These are phyloP conservation scores for Paracorniculantispora psalliotae DNA, from an alignment of 2,329 filamentous ascomycete genomes.

Conservation along the genomic window DNA sequence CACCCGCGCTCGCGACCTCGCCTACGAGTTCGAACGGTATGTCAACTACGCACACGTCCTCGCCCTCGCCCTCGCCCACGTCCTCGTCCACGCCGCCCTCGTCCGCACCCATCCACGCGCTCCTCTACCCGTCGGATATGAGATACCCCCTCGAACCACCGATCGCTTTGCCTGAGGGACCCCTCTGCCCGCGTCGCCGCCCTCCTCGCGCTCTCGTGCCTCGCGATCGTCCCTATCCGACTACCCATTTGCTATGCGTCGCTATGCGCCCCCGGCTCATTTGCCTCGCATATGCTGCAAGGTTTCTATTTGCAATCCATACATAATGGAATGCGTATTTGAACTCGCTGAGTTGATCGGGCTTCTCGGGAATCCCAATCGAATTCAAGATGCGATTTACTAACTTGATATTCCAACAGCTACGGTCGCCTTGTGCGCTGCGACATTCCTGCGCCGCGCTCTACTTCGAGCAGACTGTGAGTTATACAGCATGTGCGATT, in stretches of 20 bases:
- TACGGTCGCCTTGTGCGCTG: constrained; percentile 97
- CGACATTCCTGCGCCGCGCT: constrained; percentile 94
- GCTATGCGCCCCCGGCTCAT: background rate
- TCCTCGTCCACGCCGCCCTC: constrained; percentile 39
- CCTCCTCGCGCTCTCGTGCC: constrained; percentile 1
- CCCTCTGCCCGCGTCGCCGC: constrained; percentile 20
- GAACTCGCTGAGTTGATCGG: constrained; percentile 8
- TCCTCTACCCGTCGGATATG: constrained; percentile 21
- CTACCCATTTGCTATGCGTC: background rate
- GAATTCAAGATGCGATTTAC: constrained; percentile 34
- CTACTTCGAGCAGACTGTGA: constrained; percentile 91
- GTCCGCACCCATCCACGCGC: constrained; percentile 33
- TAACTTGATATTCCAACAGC: constrained; percentile 50
- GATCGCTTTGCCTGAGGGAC: constrained; percentile 33
- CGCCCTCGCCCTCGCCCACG: constrained; percentile 35
- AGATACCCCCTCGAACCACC: constrained; percentile 23
- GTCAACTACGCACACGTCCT: constrained; percentile 54
- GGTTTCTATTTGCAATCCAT: background rate
- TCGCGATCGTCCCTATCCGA: constrained; percentile 2
- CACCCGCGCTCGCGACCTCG: constrained; percentile 96
- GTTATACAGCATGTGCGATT: constrained; percentile 34
- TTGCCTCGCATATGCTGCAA: background rate
- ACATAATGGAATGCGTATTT: constrained; percentile 6
- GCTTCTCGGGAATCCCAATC: constrained; percentile 3
- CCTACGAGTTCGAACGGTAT: constrained; percentile 99